Evolutionary conservation across 106 monocot genomes (phyloP).

Genomic region (Dioscorea alata): DNA sequence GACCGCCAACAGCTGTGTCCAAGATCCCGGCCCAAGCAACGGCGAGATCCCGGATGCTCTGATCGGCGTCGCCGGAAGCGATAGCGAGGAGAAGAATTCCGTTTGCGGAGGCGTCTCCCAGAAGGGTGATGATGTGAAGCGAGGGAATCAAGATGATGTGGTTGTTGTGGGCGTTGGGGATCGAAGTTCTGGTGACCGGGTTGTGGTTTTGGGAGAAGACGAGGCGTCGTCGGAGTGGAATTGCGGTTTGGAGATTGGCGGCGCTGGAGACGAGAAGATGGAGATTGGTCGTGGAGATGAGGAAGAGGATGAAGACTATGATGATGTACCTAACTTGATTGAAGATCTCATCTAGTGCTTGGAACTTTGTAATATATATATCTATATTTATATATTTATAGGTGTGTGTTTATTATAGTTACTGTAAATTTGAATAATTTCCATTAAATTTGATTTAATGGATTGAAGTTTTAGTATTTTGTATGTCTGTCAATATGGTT

Average conservation of each 20-base stretch:
- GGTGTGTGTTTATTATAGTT: too few relatives aligned
- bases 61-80: neutral
- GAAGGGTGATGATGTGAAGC: neutral
- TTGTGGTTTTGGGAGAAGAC: slow-evolving; percentile 12
- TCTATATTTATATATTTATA: too few relatives aligned
- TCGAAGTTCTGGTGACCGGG: slow-evolving; percentile 7
- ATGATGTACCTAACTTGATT: slow-evolving; percentile 14
- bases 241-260: too few relatives aligned
- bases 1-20: slow-evolving; percentile 12
- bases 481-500: too few relatives aligned
- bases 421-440: too few relatives aligned
- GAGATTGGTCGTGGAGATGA: slow-evolving; percentile 4
- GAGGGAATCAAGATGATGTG: neutral
- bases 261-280: too few relatives aligned
- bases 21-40: slow-evolving; percentile 28
- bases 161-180: slow-evolving; percentile 9
- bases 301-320: neutral
- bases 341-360: slow-evolving; percentile 15
- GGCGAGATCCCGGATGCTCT: slow-evolving; percentile 24
- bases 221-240: neutral
- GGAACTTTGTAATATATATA: too few relatives aligned
- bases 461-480: too few relatives aligned
- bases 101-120: slow-evolving; percentile 1
- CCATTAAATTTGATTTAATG: too few relatives aligned
- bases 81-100: neutral